phyloP scores from a whole-genome alignment of 495 filamentous ascomycete species.

The Cetradonia linearis region DNA sequence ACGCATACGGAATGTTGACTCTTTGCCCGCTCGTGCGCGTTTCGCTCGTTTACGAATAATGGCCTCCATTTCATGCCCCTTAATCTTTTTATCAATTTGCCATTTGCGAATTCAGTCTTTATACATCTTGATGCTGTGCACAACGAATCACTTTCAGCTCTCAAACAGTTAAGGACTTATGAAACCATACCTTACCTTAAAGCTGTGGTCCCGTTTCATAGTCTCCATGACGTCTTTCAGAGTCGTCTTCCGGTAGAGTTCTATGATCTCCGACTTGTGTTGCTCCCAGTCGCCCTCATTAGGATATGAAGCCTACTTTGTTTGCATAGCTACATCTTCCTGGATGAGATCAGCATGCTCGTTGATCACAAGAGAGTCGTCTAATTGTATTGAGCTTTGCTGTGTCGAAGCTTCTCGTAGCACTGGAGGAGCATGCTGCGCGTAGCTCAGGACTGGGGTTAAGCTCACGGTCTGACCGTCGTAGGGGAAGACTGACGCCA shows the following conservation, averaged over 20 bases:
- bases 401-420: neutral
- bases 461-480: neutral
- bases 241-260: neutral
- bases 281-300: neutral
- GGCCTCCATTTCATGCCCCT: constrained; percentile 25
- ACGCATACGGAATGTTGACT: neutral
- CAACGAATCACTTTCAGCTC: neutral
- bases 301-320: neutral
- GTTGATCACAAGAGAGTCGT: neutral
- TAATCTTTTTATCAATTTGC: constrained; percentile 37
- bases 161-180: neutral
- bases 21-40: neutral
- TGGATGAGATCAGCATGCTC: neutral
- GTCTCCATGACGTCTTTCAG: neutral
- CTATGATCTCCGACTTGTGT: neutral
- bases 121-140: constrained; percentile 34
- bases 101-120: constrained; percentile 36
- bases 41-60: neutral
- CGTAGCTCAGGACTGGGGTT: neutral
- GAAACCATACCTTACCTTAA: neutral
- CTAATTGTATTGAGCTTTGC: neutral
- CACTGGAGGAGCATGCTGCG: neutral
- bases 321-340: neutral
- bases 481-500: neutral
- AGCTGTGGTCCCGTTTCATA: neutral